phyloP scores from a whole-genome alignment of 2,329 filamentous ascomycete species.

The Annulohypoxylon truncatum region DNA sequence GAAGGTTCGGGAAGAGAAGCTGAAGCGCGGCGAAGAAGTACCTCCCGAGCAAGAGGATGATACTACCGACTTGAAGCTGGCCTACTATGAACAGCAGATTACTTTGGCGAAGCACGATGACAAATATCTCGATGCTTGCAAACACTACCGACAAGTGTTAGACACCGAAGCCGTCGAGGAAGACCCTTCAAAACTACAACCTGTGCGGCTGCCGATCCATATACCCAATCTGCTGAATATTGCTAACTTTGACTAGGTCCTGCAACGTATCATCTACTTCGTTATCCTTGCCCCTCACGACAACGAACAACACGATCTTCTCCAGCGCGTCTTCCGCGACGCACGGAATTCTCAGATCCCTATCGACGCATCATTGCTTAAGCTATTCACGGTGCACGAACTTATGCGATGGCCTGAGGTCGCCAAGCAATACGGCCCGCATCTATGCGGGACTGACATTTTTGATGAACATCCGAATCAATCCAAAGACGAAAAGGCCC shows the following conservation, averaged over 20 bases:
- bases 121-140: conserved; percentile 98
- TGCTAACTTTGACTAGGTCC: conserved; percentile 65
- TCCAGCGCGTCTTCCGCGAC: conserved; percentile 92
- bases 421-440: conserved; percentile 85
- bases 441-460: conserved; percentile 89
- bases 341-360: conserved; percentile 81
- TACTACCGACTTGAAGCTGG: conserved; percentile 94
- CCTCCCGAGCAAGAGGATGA: conserved; percentile 84
- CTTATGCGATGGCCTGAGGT: conserved; percentile 99
- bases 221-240: neutral
- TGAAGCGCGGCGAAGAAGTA: conserved; percentile 81
- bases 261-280: conserved; percentile 97
- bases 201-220: conserved; percentile 63
- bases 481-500: conserved; percentile 80
- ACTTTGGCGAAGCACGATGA: conserved; percentile 94
- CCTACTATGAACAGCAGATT: conserved; percentile 98
- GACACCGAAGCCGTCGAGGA: conserved; percentile 96
- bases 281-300: conserved; percentile 96
- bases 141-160: conserved; percentile 95
- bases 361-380: conserved; percentile 85
- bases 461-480: conserved; percentile 77
- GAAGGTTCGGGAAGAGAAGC: conserved; percentile 88
- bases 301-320: conserved; percentile 97
- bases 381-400: conserved; percentile 94
- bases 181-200: conserved; percentile 84